A percentile compares a stretch with the other conserved stretches of the same genome.
These are phyloP conservation scores for Vigna hirtella DNA, from an alignment of 306 rosid genomes.

Conservation along the genomic window DNA sequence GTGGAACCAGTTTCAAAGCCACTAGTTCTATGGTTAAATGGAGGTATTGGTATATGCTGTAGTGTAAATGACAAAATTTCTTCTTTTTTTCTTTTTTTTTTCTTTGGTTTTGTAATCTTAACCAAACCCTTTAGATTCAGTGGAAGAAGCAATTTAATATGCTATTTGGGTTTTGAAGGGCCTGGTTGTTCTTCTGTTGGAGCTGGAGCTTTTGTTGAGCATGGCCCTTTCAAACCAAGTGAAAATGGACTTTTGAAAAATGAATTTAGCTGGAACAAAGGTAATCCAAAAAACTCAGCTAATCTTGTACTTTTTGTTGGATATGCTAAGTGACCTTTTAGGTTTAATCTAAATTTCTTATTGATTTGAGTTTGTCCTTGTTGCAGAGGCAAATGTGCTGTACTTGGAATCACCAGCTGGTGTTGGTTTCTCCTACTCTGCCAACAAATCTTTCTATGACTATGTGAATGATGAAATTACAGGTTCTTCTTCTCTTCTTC, in stretches of 20 bases:
- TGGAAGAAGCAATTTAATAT: conserved; percentile 14
- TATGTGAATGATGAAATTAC: conserved; percentile 58
- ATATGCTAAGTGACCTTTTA: conserved; percentile 3
- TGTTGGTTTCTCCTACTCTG: conserved; percentile 86
- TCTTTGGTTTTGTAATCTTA: not conserved
- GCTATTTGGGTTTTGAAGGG: conserved; percentile 56
- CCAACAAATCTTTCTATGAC: conserved; percentile 59
- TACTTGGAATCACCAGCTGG: conserved; percentile 82
- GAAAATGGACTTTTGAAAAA: conserved; percentile 57
- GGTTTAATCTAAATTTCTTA: not conserved
- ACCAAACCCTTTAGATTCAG: not conserved
- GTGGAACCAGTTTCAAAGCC: conserved; percentile 80
- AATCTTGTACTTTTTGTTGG: not conserved
- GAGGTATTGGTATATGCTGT: conserved; percentile 69
- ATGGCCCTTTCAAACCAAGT: conserved; percentile 77
- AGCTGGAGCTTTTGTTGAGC: conserved; percentile 74
- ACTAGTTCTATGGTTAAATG: conserved; percentile 87
- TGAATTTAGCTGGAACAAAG: conserved; percentile 73
- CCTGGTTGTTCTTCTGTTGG: conserved; percentile 91
- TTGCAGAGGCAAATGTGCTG: conserved; percentile 69
- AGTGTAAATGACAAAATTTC: not conserved
- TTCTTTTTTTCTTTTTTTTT: not conserved
- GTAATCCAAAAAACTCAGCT: conserved; percentile 38
- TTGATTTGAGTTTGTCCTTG: not conserved
- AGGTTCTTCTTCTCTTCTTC: conserved; percentile 54